phyloP scores from a whole-genome alignment of 768 basidiomycete species.

The Boletus fagicola region DNA sequence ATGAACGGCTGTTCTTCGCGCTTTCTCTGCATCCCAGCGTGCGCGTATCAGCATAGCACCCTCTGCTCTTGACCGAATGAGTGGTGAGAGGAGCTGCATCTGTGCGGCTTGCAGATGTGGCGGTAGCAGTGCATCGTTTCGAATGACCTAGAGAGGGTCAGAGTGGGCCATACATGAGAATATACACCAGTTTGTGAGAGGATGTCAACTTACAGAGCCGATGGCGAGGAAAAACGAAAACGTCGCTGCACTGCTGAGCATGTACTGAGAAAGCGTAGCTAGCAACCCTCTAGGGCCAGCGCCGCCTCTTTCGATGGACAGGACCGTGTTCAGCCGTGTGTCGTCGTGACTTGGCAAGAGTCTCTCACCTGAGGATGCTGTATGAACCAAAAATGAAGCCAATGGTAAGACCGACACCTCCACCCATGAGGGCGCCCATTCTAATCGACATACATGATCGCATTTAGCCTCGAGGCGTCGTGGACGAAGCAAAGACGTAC shows the following conservation, averaged over 20 bases:
- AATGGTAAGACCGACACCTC: slow-evolving; percentile 92
- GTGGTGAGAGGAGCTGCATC: slow-evolving; percentile 53
- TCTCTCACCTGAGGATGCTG: slow-evolving; percentile 81
- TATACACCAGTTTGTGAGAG: neutral
- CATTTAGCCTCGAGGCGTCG: slow-evolving; percentile 4
- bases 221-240: slow-evolving; percentile 97
- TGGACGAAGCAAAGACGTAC: slow-evolving; percentile 37
- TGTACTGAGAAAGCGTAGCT: slow-evolving; percentile 94
- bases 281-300: slow-evolving; percentile 88
- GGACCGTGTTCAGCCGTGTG: slow-evolving; percentile 6
- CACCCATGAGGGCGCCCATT: slow-evolving; percentile 92
- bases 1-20: slow-evolving; percentile 20
- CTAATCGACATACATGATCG: slow-evolving; percentile 38
- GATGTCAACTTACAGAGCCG: slow-evolving; percentile 64
- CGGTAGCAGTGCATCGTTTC: slow-evolving; percentile 66
- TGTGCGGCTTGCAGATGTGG: slow-evolving; percentile 64
- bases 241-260: slow-evolving; percentile 96
- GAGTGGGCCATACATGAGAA: slow-evolving; percentile 1
- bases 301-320: slow-evolving; percentile 57
- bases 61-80: slow-evolving; percentile 62
- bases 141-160: slow-evolving; percentile 68
- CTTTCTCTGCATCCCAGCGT: slow-evolving; percentile 69
- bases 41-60: slow-evolving; percentile 69
- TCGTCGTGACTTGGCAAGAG: neutral
- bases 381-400: slow-evolving; percentile 97